Percentiles rank a stretch among this genome's conserved stretches.
Evolutionary conservation across 2,329 filamentous ascomycete genomes (phyloP).

Genomic region (Lasiodiplodia hormozganensis): DNA sequence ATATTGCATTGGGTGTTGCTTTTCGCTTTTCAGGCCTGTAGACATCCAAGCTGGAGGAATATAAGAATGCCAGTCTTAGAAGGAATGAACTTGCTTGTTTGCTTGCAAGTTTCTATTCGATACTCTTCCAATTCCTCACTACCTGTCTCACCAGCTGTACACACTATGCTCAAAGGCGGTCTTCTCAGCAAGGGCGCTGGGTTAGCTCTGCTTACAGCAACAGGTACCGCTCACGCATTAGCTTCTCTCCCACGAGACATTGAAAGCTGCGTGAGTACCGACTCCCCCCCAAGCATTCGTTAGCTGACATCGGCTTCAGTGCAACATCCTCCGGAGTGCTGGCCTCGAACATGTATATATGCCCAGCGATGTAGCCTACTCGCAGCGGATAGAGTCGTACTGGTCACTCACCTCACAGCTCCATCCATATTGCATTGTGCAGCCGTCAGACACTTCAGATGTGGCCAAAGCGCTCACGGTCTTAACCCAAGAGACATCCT

Average conservation of each 20-base stretch:
- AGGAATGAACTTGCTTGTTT: not conserved
- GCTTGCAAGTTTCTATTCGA: not conserved
- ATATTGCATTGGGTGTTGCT: not conserved
- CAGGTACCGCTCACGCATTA: not conserved
- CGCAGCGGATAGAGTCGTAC: conserved; percentile 32
- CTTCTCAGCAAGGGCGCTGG: not conserved
- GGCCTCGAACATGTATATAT: conserved; percentile 30
- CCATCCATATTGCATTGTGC: conserved; percentile 37
- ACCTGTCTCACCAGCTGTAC: not conserved
- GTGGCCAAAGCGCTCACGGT: conserved; percentile 35
- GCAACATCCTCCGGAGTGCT: not conserved
- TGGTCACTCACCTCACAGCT: conserved; percentile 33
- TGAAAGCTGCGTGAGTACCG: not conserved
- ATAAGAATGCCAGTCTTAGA: not conserved
- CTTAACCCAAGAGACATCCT: conserved; percentile 27
- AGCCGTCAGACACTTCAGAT: conserved; percentile 34
- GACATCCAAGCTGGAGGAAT: not conserved
- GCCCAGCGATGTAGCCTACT: conserved; percentile 33
- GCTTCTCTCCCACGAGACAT: not conserved
- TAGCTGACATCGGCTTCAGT: not conserved
- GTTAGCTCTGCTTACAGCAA: not conserved
- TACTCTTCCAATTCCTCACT: not conserved
- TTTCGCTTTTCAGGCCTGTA: not conserved
- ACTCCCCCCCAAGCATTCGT: not conserved
- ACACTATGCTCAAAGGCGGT: not conserved